Conservation (phyloP, 257 asterid species). For the Nicotiana attenuata region DNA sequence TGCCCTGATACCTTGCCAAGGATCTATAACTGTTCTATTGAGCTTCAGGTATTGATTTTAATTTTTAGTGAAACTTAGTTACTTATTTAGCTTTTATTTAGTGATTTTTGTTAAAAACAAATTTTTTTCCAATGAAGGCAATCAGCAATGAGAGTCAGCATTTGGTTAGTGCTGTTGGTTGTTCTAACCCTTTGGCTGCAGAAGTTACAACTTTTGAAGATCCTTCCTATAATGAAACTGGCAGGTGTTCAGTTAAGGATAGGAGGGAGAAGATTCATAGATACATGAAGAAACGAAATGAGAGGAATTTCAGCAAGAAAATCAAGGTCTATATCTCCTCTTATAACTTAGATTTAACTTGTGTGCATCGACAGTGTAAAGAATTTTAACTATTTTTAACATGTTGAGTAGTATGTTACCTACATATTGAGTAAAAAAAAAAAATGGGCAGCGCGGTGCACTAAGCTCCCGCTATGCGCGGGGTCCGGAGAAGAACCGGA, state of each 20-base stretch:
- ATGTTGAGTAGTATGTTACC: too few species aligned
- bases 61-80: not conserved
- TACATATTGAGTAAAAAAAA: too few species aligned
- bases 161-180: slow-evolving; percentile 44
- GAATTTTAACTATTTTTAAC: too few species aligned
- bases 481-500: too few species aligned
- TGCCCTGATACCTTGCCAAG: slow-evolving; percentile 48
- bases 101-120: not conserved
- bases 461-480: too few species aligned
- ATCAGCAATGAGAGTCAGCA: slow-evolving; percentile 62
- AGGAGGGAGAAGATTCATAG: slow-evolving; percentile 78
- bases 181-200: slow-evolving; percentile 49
- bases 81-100: not conserved
- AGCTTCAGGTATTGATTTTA: slow-evolving; percentile 57
- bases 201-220: slow-evolving; percentile 82
- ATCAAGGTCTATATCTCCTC: slow-evolving; percentile 50
- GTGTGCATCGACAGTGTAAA: too few species aligned
- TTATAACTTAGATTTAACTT: not conserved
- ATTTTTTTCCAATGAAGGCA: slow-evolving; percentile 27
- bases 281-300: slow-evolving; percentile 83
- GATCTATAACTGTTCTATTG: slow-evolving; percentile 44
- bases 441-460: too few species aligned
- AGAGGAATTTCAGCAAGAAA: slow-evolving; percentile 90
- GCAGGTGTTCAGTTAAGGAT: slow-evolving; percentile 77
- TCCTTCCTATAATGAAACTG: slow-evolving; percentile 48